These are phyloP conservation scores for Solanum clarkiae DNA, from an alignment of 257 asterid species.

Conservation along the genomic window DNA sequence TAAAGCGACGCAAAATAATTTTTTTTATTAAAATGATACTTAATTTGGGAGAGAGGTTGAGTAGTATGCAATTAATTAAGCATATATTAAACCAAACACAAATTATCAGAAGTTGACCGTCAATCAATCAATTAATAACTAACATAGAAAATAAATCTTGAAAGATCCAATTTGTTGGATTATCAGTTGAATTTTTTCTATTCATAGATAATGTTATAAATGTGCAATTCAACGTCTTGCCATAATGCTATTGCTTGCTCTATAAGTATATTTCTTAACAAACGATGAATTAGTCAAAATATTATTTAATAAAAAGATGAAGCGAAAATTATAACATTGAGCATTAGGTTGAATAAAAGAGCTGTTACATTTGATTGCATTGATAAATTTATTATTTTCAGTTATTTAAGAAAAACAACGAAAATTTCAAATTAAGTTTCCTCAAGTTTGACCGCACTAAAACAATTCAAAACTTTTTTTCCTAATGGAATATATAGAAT, in stretches of 20 bases:
- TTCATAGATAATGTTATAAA: neutral
- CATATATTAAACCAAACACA: neutral
- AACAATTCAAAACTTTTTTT: neutral
- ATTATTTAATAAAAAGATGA: neutral
- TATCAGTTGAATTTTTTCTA: neutral
- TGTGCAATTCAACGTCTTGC: neutral
- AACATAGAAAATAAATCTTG: neutral
- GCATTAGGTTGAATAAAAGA: neutral
- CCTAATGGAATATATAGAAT: neutral
- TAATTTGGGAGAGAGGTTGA: neutral
- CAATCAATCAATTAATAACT: neutral
- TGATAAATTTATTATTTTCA: neutral
- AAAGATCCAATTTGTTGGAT: neutral
- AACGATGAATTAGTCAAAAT: neutral
- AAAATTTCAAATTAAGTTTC: neutral
- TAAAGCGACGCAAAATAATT: too few species aligned
- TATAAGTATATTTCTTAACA: neutral
- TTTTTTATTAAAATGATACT: too few species aligned
- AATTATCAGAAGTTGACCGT: neutral
- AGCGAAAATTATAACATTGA: neutral
- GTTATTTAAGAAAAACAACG: neutral
- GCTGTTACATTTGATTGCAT: neutral
- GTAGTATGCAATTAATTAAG: neutral
- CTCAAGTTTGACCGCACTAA: neutral
- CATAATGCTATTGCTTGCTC: neutral